Base-by-base conservation (phyloP, 2,329 filamentous ascomycete genomes). In the Aspergillus vadensis region DNA sequence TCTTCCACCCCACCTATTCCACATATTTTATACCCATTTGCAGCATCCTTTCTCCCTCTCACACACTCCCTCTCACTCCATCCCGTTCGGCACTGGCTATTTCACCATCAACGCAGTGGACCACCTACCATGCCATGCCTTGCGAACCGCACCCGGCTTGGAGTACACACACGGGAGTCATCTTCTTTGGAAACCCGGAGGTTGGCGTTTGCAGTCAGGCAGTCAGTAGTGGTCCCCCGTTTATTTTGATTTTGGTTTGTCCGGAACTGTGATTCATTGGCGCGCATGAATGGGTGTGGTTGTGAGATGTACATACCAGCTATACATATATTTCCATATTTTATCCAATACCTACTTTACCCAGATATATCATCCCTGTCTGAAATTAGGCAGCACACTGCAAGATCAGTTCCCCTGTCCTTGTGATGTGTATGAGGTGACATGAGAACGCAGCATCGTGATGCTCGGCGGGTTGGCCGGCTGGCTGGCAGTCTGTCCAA, bases 1-100 rank as follows among this genome's bases (percentile, higher is more conserved):
- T 14, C 43, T 17, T 32, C 3, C 55, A 36, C 36, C 44, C 52
- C 52, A 15, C n/a, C 53, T 25, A 23, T 27, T 50, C 48, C 43
- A 59, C 49, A 27, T 62, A 38, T 41, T 53, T 55, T 64, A 64
- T 64, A 64, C 62, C 62, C 52, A 55, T 59, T 64, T 55, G 57
- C 59, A 55, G 57, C 54, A 51, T 59, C 54, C 27, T 52, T 59
- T 62, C 36, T 53, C 38, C 36, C 30, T 17, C 12, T 5, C 9
- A 9, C 14, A 36, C 36, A n/a, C 12, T 6, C 30, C 9, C 17
- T 48, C 17, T 25, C 39, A 36, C 27, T 43, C 12, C n/a, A 32
- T 54, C 17, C 30, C 41, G 25, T 36, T 23, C 55, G 27, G 55
- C 48, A 51, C 25, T 19, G 36, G 17, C 27, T 52, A 36, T 39